phyloP scores from a whole-genome alignment of 1,139 yeast genomes.

The Sugiyamaella castrensis region DNA sequence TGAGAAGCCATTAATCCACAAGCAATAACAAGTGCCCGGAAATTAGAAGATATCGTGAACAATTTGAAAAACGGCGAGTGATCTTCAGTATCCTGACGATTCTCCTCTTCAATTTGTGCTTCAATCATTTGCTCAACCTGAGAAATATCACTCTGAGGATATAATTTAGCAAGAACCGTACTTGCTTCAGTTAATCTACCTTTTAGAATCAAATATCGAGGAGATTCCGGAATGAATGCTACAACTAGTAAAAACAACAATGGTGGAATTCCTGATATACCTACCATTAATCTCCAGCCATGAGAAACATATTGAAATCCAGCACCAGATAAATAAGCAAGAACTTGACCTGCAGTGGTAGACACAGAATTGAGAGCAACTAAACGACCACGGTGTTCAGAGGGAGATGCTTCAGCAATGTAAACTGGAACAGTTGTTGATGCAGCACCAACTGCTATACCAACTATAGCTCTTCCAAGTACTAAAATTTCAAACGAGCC shows the following conservation, averaged over 20 bases:
- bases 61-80: constrained; percentile 8
- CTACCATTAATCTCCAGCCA: constrained; percentile 46
- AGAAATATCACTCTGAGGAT: constrained; percentile 40
- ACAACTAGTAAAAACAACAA: constrained; percentile 37
- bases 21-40: constrained; percentile 62
- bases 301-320: constrained; percentile 24
- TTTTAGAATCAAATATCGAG: constrained; percentile 49
- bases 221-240: constrained; percentile 56
- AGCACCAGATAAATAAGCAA: constrained; percentile 42
- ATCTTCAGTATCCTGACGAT: background rate
- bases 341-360: constrained; percentile 47
- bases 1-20: constrained; percentile 73
- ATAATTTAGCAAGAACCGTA: constrained; percentile 37
- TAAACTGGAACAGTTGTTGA: constrained; percentile 46
- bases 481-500: constrained; percentile 32
- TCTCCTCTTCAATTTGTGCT: background rate
- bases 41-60: constrained; percentile 18
- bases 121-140: constrained; percentile 29
- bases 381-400: constrained; percentile 40
- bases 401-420: constrained; percentile 44
- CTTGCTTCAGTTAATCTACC: constrained; percentile 43
- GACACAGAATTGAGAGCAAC: constrained; percentile 43
- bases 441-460: constrained; percentile 45
- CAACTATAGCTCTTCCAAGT: constrained; percentile 42
- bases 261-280: constrained; percentile 44